These are phyloP conservation scores for Meyerozyma sp. DNA, from an alignment of 1,139 yeast genomes.

Conservation along the genomic window DNA sequence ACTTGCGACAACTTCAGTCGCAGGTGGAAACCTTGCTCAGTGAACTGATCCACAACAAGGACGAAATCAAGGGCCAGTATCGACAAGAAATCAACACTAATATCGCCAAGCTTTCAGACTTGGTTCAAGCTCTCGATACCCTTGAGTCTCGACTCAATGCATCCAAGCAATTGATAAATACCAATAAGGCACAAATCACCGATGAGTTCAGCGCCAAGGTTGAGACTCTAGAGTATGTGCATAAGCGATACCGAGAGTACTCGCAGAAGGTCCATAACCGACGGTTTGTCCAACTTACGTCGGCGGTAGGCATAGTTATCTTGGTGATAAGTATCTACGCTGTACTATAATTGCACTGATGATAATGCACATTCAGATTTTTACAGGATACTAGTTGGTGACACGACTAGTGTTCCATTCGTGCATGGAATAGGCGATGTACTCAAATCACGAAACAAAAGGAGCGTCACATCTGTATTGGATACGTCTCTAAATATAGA, in stretches of 20 bases:
- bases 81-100: slow-evolving; percentile 23
- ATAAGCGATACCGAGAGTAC: slow-evolving; percentile 22
- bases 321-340: slow-evolving; percentile 17
- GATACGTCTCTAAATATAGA: too few relatives aligned
- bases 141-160: slow-evolving; percentile 25
- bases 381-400: too few relatives aligned
- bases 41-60: slow-evolving; percentile 12
- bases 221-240: slow-evolving; percentile 29
- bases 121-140: slow-evolving; percentile 20
- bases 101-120: slow-evolving; percentile 23
- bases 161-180: slow-evolving; percentile 20
- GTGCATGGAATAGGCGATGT: too few relatives aligned
- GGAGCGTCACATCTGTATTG: too few relatives aligned
- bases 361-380: too few relatives aligned
- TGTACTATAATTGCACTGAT: background rate
- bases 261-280: slow-evolving; percentile 19
- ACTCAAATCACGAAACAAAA: too few relatives aligned
- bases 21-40: slow-evolving; percentile 8
- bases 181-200: slow-evolving; percentile 22
- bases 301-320: slow-evolving; percentile 16
- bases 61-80: slow-evolving; percentile 16
- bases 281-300: slow-evolving; percentile 24
- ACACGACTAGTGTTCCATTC: too few relatives aligned
- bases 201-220: slow-evolving; percentile 26
- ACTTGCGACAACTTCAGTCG: slow-evolving; percentile 5